Evolutionary conservation across 1,139 yeast species (phyloP).

Genomic region (Pneumocystis wakefieldiae): DNA sequence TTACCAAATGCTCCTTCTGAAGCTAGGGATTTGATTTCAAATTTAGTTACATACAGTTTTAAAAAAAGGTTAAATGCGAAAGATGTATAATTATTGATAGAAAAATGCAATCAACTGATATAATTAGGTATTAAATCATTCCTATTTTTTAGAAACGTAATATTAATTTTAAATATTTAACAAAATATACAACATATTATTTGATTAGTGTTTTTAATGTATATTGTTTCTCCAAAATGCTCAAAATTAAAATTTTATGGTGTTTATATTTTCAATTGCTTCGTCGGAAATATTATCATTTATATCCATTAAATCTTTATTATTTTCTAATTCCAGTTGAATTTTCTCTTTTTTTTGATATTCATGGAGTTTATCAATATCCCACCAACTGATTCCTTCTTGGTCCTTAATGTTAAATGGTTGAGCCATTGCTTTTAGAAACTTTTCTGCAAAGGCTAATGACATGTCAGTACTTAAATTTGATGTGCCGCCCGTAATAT

Average conservation of each 20-base stretch:
- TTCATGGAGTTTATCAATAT: conserved; percentile 46
- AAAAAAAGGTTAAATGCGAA: neutral
- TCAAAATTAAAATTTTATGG: neutral
- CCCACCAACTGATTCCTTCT: conserved; percentile 93
- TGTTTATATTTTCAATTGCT: neutral
- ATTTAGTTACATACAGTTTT: neutral
- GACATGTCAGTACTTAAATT: conserved; percentile 97
- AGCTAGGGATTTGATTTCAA: neutral
- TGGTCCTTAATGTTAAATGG: conserved; percentile 83
- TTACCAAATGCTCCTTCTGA: neutral
- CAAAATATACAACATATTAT: neutral
- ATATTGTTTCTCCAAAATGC: neutral
- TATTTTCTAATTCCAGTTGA: neutral
- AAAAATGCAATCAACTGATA: neutral
- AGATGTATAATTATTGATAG: neutral
- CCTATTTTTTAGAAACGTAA: neutral
- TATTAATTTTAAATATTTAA: neutral
- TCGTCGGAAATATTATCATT: neutral
- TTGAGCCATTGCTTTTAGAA: conserved; percentile 83
- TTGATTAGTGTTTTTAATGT: neutral
- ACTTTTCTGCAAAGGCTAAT: conserved; percentile 81
- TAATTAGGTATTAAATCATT: neutral
- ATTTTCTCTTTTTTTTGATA: conserved; percentile 36
- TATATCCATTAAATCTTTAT: neutral
- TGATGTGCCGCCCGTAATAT: conserved; percentile 75